Base-by-base conservation (phyloP, 306 rosid genomes). In the Leucaena leucocephala region DNA sequence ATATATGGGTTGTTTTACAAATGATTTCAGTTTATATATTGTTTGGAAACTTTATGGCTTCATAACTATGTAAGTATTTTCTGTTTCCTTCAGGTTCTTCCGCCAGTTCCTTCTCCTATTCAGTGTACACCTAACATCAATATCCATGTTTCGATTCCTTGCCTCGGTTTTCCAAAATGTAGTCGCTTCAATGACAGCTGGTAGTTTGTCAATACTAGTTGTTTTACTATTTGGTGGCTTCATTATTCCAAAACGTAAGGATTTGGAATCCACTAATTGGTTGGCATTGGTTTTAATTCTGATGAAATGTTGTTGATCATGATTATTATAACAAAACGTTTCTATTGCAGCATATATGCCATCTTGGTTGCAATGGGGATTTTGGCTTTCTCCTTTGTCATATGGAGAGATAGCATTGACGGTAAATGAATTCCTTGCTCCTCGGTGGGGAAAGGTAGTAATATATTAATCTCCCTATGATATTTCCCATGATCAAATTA, bases 331-430 rank as follows among this genome's bases (percentile, higher is more conserved):
- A 27, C 1, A 27, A 27, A 38, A 58, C 73, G 50, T 74, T 83
- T 74, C 39, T 68, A 35, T 19, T 87, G 83, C 81, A 89, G 93
- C 90, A 81, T 74, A 82, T 46, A 77, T 89, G 80, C 93, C 93
- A 34, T 48, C 79, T 76, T 89, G 85, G 89, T 72, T 89, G 84
- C 75, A 76, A 48, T 89, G 93, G 93, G 90, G 85, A 38, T 89
- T 87, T 74, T 89, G 93, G 93, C 16, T 87, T 84, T 89, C 89
- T 83, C 93, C 93, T 59, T 44, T 89, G 78, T n/a, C 93, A 52
- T 89, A 78, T 68, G 93, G 86, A 78, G 89, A 85, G 77, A 83
- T 89, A 48, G 84, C 84, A 14, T 34, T 72, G 62, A 74, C 90
- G 6, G 72, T 79, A 45, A 89, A 85, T 46, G 90, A 89, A 68